Base-by-base conservation (phyloP, 352 stramenopile genomes). In the Saprolegnia diclina region DNA sequence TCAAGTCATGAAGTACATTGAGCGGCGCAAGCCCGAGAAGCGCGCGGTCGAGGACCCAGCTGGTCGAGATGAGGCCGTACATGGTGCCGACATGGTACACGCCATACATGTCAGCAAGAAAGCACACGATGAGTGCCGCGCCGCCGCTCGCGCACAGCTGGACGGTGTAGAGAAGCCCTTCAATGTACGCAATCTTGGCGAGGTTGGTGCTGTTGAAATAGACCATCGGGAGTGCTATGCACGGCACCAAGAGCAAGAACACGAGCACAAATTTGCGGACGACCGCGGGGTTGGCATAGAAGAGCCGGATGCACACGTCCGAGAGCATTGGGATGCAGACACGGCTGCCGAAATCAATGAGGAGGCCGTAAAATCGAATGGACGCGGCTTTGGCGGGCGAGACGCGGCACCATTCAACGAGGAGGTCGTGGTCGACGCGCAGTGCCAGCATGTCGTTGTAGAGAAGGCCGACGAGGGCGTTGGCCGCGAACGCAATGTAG, bases 71-170 rank as follows among this genome's bases (percentile, higher is more conserved):
- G 21, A 66, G n/a, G 32, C 67, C 67, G 56, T 72, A 61, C 62
- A 71, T 71, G 16, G 55, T 57, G 14, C 65, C 65, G n/a, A 70
- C 65, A 61, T 71, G 59, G 19, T 71, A 71, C 32, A 61, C 46
- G 19, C 65, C 65, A 63, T 66, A 71, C 46, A 71, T 71, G 66
- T 71, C 65, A 14, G 65, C 32, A 29, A 71, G 37, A n/a, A 71
- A 70, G 16, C 55, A 65, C 19, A 57, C 35, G 19, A 71, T 71
- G 38, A 61, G 22, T 4, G 26, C 46, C 53, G 62, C 46, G 13
- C 55, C 63, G 24, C 65, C 65, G 32, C 64, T 57, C 22, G 46
- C 53, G 35, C 24, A 54, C 38, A 71, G 29, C 29, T 40, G 35
- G 26, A 71, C 35, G 44, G 21, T 56, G n/a, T 40, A 71, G 24